Evolutionary conservation across 2,329 filamentous ascomycete species (phyloP).

Genomic region (Aspergillus tubingensis): DNA sequence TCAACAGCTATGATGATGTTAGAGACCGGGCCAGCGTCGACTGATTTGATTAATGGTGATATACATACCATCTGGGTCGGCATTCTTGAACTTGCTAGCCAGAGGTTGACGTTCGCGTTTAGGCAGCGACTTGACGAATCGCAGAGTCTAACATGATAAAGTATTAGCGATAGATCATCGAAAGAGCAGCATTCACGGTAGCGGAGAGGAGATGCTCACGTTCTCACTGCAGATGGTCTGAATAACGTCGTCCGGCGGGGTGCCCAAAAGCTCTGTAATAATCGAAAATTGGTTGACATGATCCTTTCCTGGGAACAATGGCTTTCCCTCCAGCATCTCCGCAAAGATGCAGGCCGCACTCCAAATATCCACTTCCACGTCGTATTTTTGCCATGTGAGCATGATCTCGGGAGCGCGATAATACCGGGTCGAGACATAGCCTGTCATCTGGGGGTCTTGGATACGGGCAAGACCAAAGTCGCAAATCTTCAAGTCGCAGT

Average conservation of each 20-base stretch:
- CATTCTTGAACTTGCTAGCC: slow-evolving; percentile 89
- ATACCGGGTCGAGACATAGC: slow-evolving; percentile 97
- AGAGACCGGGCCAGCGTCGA: slow-evolving; percentile 9
- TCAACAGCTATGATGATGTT: slow-evolving; percentile 69
- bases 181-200: neutral
- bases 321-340: slow-evolving; percentile 98
- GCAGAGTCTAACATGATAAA: slow-evolving; percentile 68
- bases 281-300: slow-evolving; percentile 99
- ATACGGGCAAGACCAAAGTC: slow-evolving; percentile 97
- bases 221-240: slow-evolving; percentile 98
- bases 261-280: slow-evolving; percentile 95
- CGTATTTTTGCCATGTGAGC: slow-evolving; percentile 99
- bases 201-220: slow-evolving; percentile 53
- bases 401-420: slow-evolving; percentile 99
- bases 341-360: slow-evolving; percentile 98
- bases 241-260: slow-evolving; percentile 96
- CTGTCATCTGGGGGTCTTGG: slow-evolving; percentile 99
- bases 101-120: slow-evolving; percentile 90
- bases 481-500: slow-evolving; percentile 99
- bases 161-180: slow-evolving; percentile 26
- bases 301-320: slow-evolving; percentile 96
- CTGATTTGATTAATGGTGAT: neutral
- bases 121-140: slow-evolving; percentile 95
- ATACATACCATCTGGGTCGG: slow-evolving; percentile 74
- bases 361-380: slow-evolving; percentile 99